Evolutionary conservation across 2,329 filamentous ascomycete species (phyloP).

Genomic region (Phialocephala sp.): DNA sequence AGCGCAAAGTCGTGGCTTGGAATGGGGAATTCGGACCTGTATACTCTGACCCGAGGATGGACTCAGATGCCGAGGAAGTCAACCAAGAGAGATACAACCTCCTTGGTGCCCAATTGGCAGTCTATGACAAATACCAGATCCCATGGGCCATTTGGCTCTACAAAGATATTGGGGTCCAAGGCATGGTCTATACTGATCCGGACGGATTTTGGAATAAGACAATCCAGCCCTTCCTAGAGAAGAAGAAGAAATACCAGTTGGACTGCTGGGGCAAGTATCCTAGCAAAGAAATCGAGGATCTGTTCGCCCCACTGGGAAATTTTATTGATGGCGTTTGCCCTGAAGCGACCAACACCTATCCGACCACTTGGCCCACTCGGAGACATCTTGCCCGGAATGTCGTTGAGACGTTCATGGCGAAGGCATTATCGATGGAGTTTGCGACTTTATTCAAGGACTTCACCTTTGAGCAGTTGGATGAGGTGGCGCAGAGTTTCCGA

Average conservation of each 20-base stretch:
- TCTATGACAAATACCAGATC: conserved; percentile 58
- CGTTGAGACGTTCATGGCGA: conserved; percentile 55
- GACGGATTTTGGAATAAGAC: conserved; percentile 55
- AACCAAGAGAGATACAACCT: conserved; percentile 53
- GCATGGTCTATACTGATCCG: conserved; percentile 54
- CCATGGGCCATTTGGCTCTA: conserved; percentile 66
- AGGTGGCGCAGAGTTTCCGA: conserved; percentile 52
- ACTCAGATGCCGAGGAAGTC: conserved; percentile 45
- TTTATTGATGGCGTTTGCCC: conserved; percentile 53
- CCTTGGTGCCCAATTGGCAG: conserved; percentile 53
- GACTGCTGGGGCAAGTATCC: conserved; percentile 59
- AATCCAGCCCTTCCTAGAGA: conserved; percentile 58
- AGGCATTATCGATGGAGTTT: conserved; percentile 59
- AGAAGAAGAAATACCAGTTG: conserved; percentile 58
- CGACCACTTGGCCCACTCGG: conserved; percentile 54
- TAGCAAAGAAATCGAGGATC: conserved; percentile 40
- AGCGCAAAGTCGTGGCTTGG: conserved; percentile 51
- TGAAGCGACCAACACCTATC: conserved; percentile 32
- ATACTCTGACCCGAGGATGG: conserved; percentile 41
- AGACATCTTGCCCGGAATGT: conserved; percentile 53
- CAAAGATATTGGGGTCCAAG: conserved; percentile 62
- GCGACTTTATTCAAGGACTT: conserved; percentile 59
- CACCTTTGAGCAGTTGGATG: conserved; percentile 56
- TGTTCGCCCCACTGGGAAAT: conserved; percentile 24
- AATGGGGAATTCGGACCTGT: conserved; percentile 58